Conservation (phyloP, 176 grass and related monocot species). For the Cocos nucifera region DNA sequence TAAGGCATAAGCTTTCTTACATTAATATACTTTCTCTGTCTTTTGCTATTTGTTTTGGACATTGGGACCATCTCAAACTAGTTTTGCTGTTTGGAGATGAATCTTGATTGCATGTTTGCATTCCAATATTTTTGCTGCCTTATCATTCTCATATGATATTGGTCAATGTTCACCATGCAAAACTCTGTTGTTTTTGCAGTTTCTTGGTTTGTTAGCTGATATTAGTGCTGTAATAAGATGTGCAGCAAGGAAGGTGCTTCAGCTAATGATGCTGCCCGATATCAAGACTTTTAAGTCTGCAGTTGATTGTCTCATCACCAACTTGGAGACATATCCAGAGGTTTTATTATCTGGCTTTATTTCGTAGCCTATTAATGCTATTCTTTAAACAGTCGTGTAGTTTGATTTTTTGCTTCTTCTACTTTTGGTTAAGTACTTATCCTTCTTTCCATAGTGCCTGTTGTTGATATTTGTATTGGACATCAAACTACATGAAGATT, state of each 20-base stretch:
- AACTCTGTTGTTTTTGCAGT: conserved; percentile 34
- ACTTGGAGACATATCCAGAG: conserved; percentile 67
- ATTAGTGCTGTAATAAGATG: conserved; percentile 39
- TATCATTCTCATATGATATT: no score
- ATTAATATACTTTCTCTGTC: no score
- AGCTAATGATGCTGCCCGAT: conserved; percentile 56
- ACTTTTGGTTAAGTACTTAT: background rate
- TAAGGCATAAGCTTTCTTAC: no score
- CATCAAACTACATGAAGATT: background rate
- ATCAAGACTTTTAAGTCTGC: conserved; percentile 61
- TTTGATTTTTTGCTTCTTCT: background rate
- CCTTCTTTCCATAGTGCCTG: no score
- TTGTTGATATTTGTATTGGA: no score
- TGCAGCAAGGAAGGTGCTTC: conserved; percentile 48
- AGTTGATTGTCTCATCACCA: conserved; percentile 54
- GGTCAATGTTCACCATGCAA: no score
- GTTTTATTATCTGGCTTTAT: conserved; percentile 37
- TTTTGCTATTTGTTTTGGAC: no score
- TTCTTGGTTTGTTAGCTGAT: conserved; percentile 71
- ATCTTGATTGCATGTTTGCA: no score
- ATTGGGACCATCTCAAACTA: no score
- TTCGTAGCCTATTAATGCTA: background rate
- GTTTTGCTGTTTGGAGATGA: no score
- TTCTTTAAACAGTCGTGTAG: background rate
- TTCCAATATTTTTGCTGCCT: no score